Evolutionary conservation across 2,329 filamentous ascomycete genomes (phyloP).

Genomic region (Xylariaceae sp.): DNA sequence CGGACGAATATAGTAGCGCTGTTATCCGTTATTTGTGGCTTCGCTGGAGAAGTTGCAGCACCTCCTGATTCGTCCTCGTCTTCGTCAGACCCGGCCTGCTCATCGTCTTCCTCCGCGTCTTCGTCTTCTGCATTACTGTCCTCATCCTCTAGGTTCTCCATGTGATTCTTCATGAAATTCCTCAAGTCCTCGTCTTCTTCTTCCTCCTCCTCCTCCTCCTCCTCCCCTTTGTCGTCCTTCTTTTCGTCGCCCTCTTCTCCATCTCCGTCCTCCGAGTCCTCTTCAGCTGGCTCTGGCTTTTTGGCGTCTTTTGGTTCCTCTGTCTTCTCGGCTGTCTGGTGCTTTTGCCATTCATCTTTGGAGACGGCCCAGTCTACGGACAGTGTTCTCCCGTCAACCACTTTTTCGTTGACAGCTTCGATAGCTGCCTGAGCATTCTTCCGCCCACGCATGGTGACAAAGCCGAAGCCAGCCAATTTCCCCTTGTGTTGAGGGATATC

Average conservation of each 20-base stretch:
- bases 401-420: slow-evolving; percentile 78
- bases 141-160: slow-evolving; percentile 53
- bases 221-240: slow-evolving; percentile 19
- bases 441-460: slow-evolving; percentile 78
- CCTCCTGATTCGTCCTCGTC: slow-evolving; percentile 34
- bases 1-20: slow-evolving; percentile 83
- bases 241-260: slow-evolving; percentile 34
- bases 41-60: slow-evolving; percentile 13
- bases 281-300: slow-evolving; percentile 32
- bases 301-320: slow-evolving; percentile 23
- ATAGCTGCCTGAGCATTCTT: slow-evolving; percentile 91
- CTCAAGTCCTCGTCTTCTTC: slow-evolving; percentile 35
- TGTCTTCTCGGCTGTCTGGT: slow-evolving; percentile 49
- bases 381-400: slow-evolving; percentile 78
- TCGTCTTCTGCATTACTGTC: slow-evolving; percentile 44
- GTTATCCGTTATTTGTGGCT: slow-evolving; percentile 51
- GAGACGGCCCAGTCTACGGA: slow-evolving; percentile 98
- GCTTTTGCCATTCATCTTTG: slow-evolving; percentile 75
- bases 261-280: slow-evolving; percentile 9
- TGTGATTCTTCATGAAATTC: slow-evolving; percentile 54
- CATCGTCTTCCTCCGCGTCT: slow-evolving; percentile 30
- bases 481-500: slow-evolving; percentile 75
- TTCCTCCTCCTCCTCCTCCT: slow-evolving; percentile 39
- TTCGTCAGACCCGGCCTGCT: slow-evolving; percentile 33
- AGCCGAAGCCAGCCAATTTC: slow-evolving; percentile 82